These are phyloP conservation scores for Pezicula neosporulosa DNA, from an alignment of 2,329 filamentous ascomycete genomes.

Conservation along the genomic window DNA sequence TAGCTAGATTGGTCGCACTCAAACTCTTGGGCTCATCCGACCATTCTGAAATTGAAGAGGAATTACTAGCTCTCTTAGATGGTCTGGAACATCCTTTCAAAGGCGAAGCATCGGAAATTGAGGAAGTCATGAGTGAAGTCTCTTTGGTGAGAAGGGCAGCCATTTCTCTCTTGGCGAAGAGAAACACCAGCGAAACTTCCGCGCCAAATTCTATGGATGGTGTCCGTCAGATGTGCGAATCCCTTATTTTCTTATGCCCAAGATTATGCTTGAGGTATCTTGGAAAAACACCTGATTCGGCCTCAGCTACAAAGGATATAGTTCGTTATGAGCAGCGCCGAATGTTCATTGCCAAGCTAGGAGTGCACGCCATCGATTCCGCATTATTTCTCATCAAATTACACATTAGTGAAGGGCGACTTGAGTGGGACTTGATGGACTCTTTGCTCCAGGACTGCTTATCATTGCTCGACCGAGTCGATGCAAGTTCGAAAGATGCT, in stretches of 20 bases:
- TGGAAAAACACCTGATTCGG: conserved; percentile 50
- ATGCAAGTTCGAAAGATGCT: conserved; percentile 18
- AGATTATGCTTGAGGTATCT: conserved; percentile 60
- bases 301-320: conserved; percentile 51
- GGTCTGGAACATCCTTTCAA: conserved; percentile 56
- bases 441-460: conserved; percentile 54
- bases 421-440: conserved; percentile 54
- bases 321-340: conserved; percentile 60
- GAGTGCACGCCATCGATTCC: conserved; percentile 58
- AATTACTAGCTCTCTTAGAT: conserved; percentile 47
- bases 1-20: conserved; percentile 52
- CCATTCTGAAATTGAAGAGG: conserved; percentile 33
- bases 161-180: conserved; percentile 40
- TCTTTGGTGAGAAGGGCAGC: conserved; percentile 52
- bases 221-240: conserved; percentile 42
- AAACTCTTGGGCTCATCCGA: conserved; percentile 43
- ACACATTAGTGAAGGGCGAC: conserved; percentile 42
- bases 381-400: conserved; percentile 53
- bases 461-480: conserved; percentile 49
- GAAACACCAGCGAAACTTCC: conserved; percentile 6
- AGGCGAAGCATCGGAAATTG: conserved; percentile 55
- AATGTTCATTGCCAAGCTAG: conserved; percentile 40
- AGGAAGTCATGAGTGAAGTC: conserved; percentile 56
- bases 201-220: conserved; percentile 11
- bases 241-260: conserved; percentile 55